Percentiles rank a stretch among this genome's conserved stretches.
These are phyloP conservation scores for Ustilago trichophora DNA, from an alignment of 1,284 basidiomycete species.

Conservation along the genomic window DNA sequence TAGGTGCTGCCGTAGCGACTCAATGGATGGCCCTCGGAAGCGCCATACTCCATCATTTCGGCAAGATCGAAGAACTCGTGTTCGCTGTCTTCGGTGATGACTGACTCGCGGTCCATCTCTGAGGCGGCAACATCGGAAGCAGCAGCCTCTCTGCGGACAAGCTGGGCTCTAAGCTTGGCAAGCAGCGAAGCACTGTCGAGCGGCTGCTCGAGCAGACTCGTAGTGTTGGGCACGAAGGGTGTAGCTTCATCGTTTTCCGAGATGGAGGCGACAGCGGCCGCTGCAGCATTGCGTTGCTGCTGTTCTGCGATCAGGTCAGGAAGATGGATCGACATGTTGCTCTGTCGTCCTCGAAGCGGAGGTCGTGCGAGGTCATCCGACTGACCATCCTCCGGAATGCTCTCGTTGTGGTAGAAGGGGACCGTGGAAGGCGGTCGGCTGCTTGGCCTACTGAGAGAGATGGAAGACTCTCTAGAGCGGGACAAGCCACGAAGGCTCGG, in stretches of 20 bases:
- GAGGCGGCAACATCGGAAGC: constrained; percentile 33
- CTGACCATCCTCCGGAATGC: constrained; percentile 42
- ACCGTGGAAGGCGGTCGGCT: constrained; percentile 46
- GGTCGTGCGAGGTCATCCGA: constrained; percentile 6
- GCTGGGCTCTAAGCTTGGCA: constrained; percentile 38
- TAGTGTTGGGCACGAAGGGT: constrained; percentile 20
- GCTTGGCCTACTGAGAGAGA: constrained; percentile 38
- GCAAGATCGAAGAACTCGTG: constrained; percentile 55
- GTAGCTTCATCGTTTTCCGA: constrained; percentile 1
- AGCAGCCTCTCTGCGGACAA: constrained; percentile 39
- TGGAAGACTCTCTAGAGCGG: constrained; percentile 49
- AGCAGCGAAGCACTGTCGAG: constrained; percentile 39
- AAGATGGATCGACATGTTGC: constrained; percentile 35
- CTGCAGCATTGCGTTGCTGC: constrained; percentile 40
- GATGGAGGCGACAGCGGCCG: constrained; percentile 3
- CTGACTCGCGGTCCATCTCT: constrained; percentile 29
- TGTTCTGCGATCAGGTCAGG: constrained; percentile 43
- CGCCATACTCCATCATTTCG: constrained; percentile 56
- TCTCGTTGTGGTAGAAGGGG: constrained; percentile 30
- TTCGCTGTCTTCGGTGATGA: constrained; percentile 31
- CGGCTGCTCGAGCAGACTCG: constrained; percentile 31
- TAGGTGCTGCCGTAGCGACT: constrained; percentile 30
- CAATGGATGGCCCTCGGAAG: constrained; percentile 26
- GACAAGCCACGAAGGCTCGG: constrained; percentile 52
- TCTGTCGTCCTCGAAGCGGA: constrained; percentile 35